A percentile compares a stretch with the other conserved stretches of the same genome.
Evolutionary conservation across 2,329 filamentous ascomycete genomes (phyloP).

Genomic region (Fusarium chaquense): DNA sequence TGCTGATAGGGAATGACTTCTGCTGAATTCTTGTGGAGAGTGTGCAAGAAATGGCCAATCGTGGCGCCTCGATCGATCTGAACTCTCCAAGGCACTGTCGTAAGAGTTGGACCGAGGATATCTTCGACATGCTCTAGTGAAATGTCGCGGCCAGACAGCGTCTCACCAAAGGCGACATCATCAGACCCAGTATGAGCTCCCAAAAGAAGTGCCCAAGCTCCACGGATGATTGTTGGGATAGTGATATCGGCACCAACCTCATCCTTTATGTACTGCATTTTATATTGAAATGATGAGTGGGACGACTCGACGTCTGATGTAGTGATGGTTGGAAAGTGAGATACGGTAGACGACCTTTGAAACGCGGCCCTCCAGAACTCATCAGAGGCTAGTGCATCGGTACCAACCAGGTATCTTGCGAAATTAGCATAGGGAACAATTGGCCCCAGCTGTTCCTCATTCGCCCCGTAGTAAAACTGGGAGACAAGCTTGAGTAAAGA

Average conservation of each 20-base stretch:
- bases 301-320: not conserved
- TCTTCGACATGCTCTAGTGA: constrained; percentile 18
- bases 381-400: constrained; percentile 19
- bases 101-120: constrained; percentile 36
- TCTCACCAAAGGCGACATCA: constrained; percentile 36
- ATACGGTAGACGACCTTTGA: not conserved
- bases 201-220: constrained; percentile 34
- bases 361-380: constrained; percentile 29
- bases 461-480: constrained; percentile 10
- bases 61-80: constrained; percentile 6
- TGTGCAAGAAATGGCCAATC: constrained; percentile 2
- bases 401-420: constrained; percentile 21
- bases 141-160: constrained; percentile 33
- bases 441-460: accelerated
- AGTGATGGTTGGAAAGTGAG: constrained; percentile 25
- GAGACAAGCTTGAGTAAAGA: constrained; percentile 25
- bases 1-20: constrained; percentile 49
- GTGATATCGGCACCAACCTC: constrained; percentile 19
- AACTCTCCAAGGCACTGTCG: constrained; percentile 26
- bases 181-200: constrained; percentile 24
- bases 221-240: constrained; percentile 20
- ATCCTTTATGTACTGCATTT: not conserved
- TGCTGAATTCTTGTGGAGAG: constrained; percentile 1
- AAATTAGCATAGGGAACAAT: constrained; percentile 30
- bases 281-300: not conserved